Conservation (phyloP, 495 filamentous ascomycete genomes). For the Penicillium macrosclerotiorum region DNA sequence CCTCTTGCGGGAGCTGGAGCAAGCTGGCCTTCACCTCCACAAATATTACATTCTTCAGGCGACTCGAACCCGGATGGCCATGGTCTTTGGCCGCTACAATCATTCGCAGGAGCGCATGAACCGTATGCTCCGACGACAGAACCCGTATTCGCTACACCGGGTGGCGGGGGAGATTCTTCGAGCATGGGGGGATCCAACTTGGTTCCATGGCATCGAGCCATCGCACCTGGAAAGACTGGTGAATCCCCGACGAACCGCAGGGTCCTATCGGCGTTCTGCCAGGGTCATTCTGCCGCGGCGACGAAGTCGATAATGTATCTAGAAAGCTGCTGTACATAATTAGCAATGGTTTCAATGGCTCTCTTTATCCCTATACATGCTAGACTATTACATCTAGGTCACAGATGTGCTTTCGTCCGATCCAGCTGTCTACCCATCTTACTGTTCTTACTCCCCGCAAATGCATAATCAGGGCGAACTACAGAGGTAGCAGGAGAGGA, state of each 20-base stretch:
- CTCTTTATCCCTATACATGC: neutral
- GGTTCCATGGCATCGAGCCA: conserved; percentile 24
- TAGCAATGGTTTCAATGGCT: neutral
- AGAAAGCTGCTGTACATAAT: no score
- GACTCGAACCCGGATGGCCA: conserved; percentile 47
- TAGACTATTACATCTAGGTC: no score
- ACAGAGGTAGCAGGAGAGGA: no score
- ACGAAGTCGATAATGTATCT: neutral
- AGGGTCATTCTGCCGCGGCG: conserved; percentile 1
- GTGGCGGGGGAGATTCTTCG: conserved; percentile 31
- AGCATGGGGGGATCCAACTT: conserved; percentile 33
- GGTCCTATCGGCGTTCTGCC: conserved; percentile 2
- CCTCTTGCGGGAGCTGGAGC: conserved; percentile 48
- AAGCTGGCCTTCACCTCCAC: conserved; percentile 45
- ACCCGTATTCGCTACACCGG: conserved; percentile 30
- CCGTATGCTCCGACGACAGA: conserved; percentile 34
- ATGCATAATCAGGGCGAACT: no score
- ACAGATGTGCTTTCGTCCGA: no score
- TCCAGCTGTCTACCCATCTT: no score
- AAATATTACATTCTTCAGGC: conserved; percentile 34
- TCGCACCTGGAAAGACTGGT: conserved; percentile 16
- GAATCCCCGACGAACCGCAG: conserved; percentile 19
- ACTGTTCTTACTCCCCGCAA: no score
- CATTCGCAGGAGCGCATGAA: conserved; percentile 32
- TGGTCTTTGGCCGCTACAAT: conserved; percentile 43